These are phyloP conservation scores for Phyllosticta ampelicida DNA, from an alignment of 2,329 filamentous ascomycete genomes.

Conservation along the genomic window DNA sequence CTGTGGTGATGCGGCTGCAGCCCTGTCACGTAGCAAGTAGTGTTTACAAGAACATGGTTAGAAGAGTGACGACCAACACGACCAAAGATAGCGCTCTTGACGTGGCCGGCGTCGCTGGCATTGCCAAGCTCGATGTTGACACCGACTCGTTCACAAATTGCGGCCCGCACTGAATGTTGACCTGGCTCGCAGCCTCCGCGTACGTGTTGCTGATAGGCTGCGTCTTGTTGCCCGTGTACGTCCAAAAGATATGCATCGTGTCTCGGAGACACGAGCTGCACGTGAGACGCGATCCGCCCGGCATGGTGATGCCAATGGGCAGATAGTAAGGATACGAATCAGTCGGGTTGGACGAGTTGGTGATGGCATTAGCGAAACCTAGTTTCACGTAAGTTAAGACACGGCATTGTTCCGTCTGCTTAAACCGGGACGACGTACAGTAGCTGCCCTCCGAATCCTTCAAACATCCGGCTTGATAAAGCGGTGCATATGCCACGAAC, in stretches of 20 bases:
- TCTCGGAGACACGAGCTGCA: constrained; percentile 68
- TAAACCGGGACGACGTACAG: constrained; percentile 44
- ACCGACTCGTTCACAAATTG: constrained; percentile 43
- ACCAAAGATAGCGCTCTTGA: background rate
- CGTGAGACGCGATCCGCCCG: constrained; percentile 53
- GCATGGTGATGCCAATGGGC: constrained; percentile 63
- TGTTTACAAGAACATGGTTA: constrained; percentile 1
- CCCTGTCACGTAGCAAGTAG: background rate
- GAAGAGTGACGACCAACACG: constrained; percentile 2
- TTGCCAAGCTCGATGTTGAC: constrained; percentile 26
- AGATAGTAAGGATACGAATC: constrained; percentile 80
- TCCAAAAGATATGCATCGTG: constrained; percentile 72
- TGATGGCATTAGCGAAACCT: constrained; percentile 70
- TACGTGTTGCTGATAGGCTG: constrained; percentile 63
- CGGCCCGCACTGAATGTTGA: constrained; percentile 55
- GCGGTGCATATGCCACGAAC: constrained; percentile 62
- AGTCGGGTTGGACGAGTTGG: constrained; percentile 54
- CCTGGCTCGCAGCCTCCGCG: constrained; percentile 54
- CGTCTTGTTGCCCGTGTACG: constrained; percentile 53
- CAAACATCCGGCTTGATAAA: constrained; percentile 75
- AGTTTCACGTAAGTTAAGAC: background rate
- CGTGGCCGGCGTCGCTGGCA: background rate
- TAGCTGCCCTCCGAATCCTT: constrained; percentile 52
- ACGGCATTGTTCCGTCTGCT: background rate
- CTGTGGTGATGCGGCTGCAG: background rate